A percentile compares a stretch with the other conserved stretches of the same genome.
Evolutionary conservation across 1,139 yeast species (phyloP).

Genomic region (Zhuliangozyma parablackwelliae): DNA sequence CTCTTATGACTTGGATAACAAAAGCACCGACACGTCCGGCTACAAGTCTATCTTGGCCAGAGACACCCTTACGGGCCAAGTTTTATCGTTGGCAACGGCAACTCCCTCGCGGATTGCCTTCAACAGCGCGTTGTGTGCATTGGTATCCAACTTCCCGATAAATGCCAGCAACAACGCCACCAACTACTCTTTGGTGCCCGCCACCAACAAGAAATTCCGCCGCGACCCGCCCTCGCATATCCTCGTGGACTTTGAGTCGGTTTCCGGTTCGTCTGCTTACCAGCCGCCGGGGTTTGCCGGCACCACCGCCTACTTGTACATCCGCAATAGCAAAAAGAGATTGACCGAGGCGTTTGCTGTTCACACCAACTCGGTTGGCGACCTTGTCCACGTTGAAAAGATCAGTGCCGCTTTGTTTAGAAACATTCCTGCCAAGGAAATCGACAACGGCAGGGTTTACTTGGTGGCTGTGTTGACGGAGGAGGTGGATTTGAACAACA

Average conservation of each 20-base stretch:
- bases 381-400: conserved; percentile 58
- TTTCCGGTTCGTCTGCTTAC: conserved; percentile 55
- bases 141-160: conserved; percentile 70
- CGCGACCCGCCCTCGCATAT: conserved; percentile 68
- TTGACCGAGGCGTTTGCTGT: conserved; percentile 81
- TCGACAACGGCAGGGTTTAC: conserved; percentile 58
- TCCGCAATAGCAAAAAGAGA: conserved; percentile 61
- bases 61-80: conserved; percentile 57
- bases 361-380: conserved; percentile 55
- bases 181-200: conserved; percentile 39
- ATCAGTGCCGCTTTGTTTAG: conserved; percentile 76
- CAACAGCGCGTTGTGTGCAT: conserved; percentile 66
- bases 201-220: conserved; percentile 41
- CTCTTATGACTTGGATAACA: conserved; percentile 39
- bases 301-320: conserved; percentile 67
- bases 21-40: conserved; percentile 63
- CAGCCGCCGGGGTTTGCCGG: conserved; percentile 70
- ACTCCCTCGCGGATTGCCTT: conserved; percentile 61
- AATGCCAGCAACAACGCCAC: conserved; percentile 31
- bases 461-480: conserved; percentile 68
- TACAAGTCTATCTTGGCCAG: conserved; percentile 69
- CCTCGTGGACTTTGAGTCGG: conserved; percentile 74
- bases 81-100: conserved; percentile 41
- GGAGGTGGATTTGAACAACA: conserved; percentile 38
- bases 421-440: conserved; percentile 70